Evolutionary conservation across 2,329 filamentous ascomycete species (phyloP), one percentile per base, ranked within the genome.

Genomic region (Aspergillus viridinutans): DNA sequence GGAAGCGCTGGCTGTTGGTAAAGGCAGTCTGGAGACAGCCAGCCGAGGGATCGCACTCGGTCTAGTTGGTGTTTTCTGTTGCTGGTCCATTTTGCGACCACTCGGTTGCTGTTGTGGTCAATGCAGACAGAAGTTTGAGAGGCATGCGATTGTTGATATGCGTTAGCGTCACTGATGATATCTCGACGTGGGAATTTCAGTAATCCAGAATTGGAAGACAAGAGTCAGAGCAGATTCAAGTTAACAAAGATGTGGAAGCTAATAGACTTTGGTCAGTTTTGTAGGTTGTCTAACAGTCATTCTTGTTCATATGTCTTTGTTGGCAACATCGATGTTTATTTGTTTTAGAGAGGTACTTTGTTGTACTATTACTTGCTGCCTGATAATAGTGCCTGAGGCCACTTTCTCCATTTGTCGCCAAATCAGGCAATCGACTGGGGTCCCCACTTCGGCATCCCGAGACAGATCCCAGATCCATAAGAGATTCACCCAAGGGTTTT

Each of bases 21-120:
- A 72, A 12, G 83, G 83, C 49, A 85, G 73, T 61, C 80, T 78
- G 23, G 82, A 85, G 47, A 14, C 43, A 23, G 69, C 64, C 43
- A 78, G 75, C 48, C 82, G 76, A 57, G 83, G 82, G 52, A 84
- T 75, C 35, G 70, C 70, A 56, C 72, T 76, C 26, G 69, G 69
- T 42, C 66, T 69, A 29, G 56, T 58, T 43, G 64, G 66, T 49
- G 65, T 63, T 56, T 64, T 71, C 9, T 64, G 62, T 58, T 70
- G 69, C 28, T 65, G 64, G 42, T 75, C 72, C 74, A 76, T 76
- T 29, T 56, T 66, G 54, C 50, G 49, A 61, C 52, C 20, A 25
- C 32, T 45, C 49, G 28, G 12, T 23, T 42, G 4, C 49, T 23
- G 40, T 17, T 47, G 38, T 14, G 20, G 43, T 47, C 43, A 47